These are phyloP conservation scores for Hypoxylon trugodes DNA, from an alignment of 495 filamentous ascomycete genomes.

Conservation along the genomic window DNA sequence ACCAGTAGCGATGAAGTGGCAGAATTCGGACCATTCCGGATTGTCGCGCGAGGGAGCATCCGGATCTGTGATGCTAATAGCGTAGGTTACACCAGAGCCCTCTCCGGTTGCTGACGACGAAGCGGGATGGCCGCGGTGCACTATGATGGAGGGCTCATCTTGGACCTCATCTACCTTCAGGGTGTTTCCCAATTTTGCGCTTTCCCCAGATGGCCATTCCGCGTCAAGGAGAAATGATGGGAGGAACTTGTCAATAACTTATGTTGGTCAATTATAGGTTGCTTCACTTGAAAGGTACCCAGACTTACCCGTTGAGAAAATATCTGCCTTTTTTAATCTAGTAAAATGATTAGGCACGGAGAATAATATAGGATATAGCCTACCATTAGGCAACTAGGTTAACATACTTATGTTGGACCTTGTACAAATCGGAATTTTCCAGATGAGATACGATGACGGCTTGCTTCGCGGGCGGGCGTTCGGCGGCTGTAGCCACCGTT, in stretches of 20 bases:
- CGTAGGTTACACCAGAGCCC: constrained; percentile 35
- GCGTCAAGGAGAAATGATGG: constrained; percentile 62
- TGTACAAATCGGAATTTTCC: constrained; percentile 12
- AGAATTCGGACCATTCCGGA: constrained; percentile 74
- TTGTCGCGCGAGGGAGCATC: constrained; percentile 72
- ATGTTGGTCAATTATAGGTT: not conserved
- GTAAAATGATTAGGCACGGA: not conserved
- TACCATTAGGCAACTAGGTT: not conserved
- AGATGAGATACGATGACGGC: not conserved
- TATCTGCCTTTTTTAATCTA: constrained; percentile 66
- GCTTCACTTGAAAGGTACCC: not conserved
- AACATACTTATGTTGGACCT: constrained; percentile 30
- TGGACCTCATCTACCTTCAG: constrained; percentile 61
- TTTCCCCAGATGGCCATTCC: constrained; percentile 57
- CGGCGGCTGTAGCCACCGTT: not conserved
- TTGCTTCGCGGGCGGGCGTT: constrained; percentile 8
- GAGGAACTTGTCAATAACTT: constrained; percentile 70
- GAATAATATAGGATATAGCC: not conserved
- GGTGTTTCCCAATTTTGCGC: constrained; percentile 67
- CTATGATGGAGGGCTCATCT: constrained; percentile 57
- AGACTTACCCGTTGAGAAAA: constrained; percentile 64
- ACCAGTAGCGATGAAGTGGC: constrained; percentile 71
- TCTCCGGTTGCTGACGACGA: not conserved
- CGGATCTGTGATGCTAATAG: constrained; percentile 69
- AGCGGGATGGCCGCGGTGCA: constrained; percentile 25